Conservation (phyloP, 192 early-diverging fungal genomes). For the Backusella luteola region DNA sequence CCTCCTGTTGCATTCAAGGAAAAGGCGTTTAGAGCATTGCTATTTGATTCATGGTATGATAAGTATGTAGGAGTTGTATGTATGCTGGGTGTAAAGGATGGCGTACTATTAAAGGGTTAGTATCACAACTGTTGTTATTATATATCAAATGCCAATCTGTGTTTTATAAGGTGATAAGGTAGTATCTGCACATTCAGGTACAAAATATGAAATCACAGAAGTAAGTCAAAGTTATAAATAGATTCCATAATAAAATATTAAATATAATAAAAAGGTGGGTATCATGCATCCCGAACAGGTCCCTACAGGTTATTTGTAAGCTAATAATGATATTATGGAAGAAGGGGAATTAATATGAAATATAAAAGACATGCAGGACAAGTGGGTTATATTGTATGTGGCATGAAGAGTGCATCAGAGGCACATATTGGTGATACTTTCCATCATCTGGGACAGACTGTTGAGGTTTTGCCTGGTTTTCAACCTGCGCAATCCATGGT, state of each 20-base stretch:
- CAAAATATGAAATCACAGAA: conserved; percentile 85
- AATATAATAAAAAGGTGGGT: conserved; percentile 52
- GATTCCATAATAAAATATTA: background rate
- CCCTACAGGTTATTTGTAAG: conserved; percentile 60
- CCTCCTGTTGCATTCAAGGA: conserved; percentile 61
- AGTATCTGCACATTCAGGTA: conserved; percentile 71
- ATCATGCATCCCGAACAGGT: conserved; percentile 93
- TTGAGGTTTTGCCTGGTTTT: conserved; percentile 85
- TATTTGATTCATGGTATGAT: conserved; percentile 99
- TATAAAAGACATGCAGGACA: conserved; percentile 62
- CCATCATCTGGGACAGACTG: conserved; percentile 62
- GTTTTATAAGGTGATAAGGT: conserved; percentile 69
- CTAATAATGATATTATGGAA: conserved; percentile 16
- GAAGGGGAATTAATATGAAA: background rate
- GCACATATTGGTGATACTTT: conserved; percentile 97
- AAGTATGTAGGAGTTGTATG: conserved; percentile 97
- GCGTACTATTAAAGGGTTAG: conserved; percentile 68
- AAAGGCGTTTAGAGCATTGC: conserved; percentile 78
- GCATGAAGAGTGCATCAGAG: conserved; percentile 92
- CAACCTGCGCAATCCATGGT: conserved; percentile 94
- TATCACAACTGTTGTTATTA: background rate
- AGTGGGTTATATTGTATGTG: conserved; percentile 89
- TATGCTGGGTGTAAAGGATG: conserved; percentile 87
- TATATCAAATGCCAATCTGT: background rate
- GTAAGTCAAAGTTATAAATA: conserved; percentile 13